Percentiles rank a stretch among this genome's conserved stretches.
Evolutionary conservation across 768 basidiomycete genomes (phyloP).

Genomic region (Lepiota brunneoincarnata): DNA sequence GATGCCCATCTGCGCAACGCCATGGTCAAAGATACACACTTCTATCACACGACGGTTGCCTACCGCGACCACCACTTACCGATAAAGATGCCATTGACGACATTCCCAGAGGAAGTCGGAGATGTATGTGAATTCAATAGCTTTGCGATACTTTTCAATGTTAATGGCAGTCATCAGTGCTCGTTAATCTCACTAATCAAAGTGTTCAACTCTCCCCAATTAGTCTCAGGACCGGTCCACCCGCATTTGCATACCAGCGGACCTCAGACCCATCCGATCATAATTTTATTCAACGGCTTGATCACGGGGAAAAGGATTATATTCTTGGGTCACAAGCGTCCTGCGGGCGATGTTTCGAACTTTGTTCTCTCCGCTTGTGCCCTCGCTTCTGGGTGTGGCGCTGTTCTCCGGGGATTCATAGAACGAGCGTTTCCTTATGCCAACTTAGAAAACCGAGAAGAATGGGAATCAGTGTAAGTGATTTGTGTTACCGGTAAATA

Average conservation of each 20-base stretch:
- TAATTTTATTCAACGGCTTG: conserved; percentile 93
- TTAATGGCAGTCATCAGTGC: conserved; percentile 51
- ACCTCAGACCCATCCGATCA: conserved; percentile 86
- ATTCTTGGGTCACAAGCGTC: conserved; percentile 87
- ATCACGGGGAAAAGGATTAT: conserved; percentile 95
- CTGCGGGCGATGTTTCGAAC: conserved; percentile 86
- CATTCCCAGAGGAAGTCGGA: conserved; percentile 94
- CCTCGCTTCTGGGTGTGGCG: conserved; percentile 87
- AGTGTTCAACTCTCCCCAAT: conserved; percentile 63
- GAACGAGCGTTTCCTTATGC: conserved; percentile 95
- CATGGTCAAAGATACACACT: conserved; percentile 86
- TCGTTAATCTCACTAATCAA: conserved; percentile 89
- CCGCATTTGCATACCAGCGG: conserved; percentile 95
- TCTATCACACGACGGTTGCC: conserved; percentile 80
- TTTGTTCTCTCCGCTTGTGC: conserved; percentile 95
- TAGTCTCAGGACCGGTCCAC: conserved; percentile 71
- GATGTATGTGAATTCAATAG: conserved; percentile 56
- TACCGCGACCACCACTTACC: conserved; percentile 85
- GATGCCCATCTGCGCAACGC: conserved; percentile 49
- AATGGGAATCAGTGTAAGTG: conserved; percentile 85
- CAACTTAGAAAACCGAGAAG: conserved; percentile 82
- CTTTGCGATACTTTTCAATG: not conserved
- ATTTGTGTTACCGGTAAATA: conserved; percentile 3
- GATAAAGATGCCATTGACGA: conserved; percentile 86
- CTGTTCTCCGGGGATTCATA: conserved; percentile 79